Percentiles rank a stretch among this genome's conserved stretches.
phyloP scores from a whole-genome alignment of 2,329 filamentous ascomycete species.

The Claviceps fusiformis region DNA sequence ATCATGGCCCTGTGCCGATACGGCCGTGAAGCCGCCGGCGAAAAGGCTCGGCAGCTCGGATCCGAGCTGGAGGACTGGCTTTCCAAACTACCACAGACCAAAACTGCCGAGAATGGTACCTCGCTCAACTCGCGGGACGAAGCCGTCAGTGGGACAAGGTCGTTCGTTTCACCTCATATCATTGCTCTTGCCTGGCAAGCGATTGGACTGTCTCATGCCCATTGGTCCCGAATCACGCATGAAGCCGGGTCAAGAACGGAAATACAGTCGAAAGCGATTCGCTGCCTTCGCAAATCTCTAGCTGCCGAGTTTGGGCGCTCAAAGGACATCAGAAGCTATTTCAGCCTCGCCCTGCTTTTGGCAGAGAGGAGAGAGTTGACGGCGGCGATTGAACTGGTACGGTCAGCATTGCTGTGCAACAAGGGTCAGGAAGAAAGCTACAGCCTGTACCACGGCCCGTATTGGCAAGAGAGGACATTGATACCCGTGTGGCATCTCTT shows the following conservation, averaged over 20 bases:
- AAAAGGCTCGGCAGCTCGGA: slow-evolving; percentile 63
- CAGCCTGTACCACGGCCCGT: slow-evolving; percentile 31
- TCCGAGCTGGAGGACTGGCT: slow-evolving; percentile 63
- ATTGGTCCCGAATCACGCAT: slow-evolving; percentile 74
- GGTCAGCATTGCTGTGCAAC: slow-evolving; percentile 55
- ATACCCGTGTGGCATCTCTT: slow-evolving; percentile 88
- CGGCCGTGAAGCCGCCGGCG: slow-evolving; percentile 58
- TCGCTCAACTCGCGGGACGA: slow-evolving; percentile 17
- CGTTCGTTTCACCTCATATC: slow-evolving; percentile 41
- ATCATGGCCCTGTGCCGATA: slow-evolving; percentile 73
- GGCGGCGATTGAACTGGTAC: slow-evolving; percentile 69
- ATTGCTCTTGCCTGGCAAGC: slow-evolving; percentile 67
- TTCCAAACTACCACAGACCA: slow-evolving; percentile 37
- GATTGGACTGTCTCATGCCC: slow-evolving; percentile 72
- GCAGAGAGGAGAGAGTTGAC: slow-evolving; percentile 75
- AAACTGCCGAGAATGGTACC: slow-evolving; percentile 14
- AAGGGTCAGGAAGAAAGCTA: slow-evolving; percentile 32
- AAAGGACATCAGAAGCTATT: slow-evolving; percentile 62
- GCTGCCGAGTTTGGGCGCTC: slow-evolving; percentile 51
- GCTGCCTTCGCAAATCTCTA: slow-evolving; percentile 60
- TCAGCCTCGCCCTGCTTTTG: slow-evolving; percentile 69
- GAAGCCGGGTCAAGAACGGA: slow-evolving; percentile 58
- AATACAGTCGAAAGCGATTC: slow-evolving; percentile 65
- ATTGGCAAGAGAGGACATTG: slow-evolving; percentile 49
- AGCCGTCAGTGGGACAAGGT: slow-evolving; percentile 21